These are phyloP conservation scores for Lachancea lanzarotensis DNA, from an alignment of 805 yeast genomes.

Conservation along the genomic window DNA sequence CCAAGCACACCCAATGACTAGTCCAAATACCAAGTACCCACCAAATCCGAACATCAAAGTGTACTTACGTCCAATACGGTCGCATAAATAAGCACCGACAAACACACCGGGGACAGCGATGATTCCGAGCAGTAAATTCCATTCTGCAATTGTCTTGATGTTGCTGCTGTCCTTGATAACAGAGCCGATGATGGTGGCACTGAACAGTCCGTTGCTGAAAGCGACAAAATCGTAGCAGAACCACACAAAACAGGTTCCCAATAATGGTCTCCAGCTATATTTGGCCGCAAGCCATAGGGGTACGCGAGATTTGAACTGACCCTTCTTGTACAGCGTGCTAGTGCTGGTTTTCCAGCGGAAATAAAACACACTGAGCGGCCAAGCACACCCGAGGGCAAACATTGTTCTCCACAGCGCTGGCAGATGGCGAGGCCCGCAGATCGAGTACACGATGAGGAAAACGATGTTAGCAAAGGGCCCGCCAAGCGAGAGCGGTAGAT, in stretches of 20 bases:
- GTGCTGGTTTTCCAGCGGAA: slow-evolving; percentile 67
- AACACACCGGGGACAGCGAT: slow-evolving; percentile 68
- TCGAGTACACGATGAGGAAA: slow-evolving; percentile 60
- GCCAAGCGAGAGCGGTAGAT: slow-evolving; percentile 67
- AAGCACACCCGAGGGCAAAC: slow-evolving; percentile 56
- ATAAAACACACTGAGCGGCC: slow-evolving; percentile 68
- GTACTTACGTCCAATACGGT: slow-evolving; percentile 62
- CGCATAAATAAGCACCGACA: slow-evolving; percentile 60
- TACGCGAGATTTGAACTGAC: slow-evolving; percentile 52
- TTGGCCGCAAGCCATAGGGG: slow-evolving; percentile 55
- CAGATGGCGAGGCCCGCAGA: slow-evolving; percentile 42
- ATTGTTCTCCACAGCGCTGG: slow-evolving; percentile 63
- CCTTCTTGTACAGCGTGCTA: slow-evolving; percentile 54
- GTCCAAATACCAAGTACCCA: slow-evolving; percentile 66
- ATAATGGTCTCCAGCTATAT: slow-evolving; percentile 59
- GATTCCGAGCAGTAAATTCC: slow-evolving; percentile 62
- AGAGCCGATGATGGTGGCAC: slow-evolving; percentile 52
- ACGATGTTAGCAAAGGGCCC: slow-evolving; percentile 70
- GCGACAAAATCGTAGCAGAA: slow-evolving; percentile 75
- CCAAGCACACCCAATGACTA: slow-evolving; percentile 62
- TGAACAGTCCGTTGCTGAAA: slow-evolving; percentile 71
- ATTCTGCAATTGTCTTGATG: slow-evolving; percentile 57
- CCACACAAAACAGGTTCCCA: slow-evolving; percentile 74
- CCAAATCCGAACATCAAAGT: slow-evolving; percentile 64
- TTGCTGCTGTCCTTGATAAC: slow-evolving; percentile 38